A percentile compares a stretch with the other conserved stretches of the same genome.
These are phyloP conservation scores for Coniochaeta sp. DNA, from an alignment of 2,329 filamentous ascomycete species.

Conservation along the genomic window DNA sequence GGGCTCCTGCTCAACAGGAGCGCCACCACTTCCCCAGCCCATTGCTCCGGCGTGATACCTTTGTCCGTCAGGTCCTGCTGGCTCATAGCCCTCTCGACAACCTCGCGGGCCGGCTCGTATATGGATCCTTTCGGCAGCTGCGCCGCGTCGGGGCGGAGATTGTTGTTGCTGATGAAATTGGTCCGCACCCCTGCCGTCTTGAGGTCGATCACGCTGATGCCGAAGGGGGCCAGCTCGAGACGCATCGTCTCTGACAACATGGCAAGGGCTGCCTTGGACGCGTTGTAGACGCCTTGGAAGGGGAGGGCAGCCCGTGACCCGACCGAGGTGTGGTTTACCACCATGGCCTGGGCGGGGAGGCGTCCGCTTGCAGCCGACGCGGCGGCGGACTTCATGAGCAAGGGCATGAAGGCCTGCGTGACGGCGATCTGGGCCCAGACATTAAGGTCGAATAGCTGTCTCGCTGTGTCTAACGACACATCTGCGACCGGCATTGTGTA, in stretches of 20 bases:
- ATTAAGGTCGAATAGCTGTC: conserved; percentile 21
- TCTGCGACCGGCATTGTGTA: conserved; percentile 24
- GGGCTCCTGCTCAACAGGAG: conserved; percentile 10
- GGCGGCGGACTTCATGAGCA: conserved; percentile 18
- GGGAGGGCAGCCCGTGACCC: conserved; percentile 24
- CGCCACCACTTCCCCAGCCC: conserved; percentile 13
- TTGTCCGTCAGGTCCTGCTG: conserved; percentile 7
- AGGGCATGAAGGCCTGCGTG: conserved; percentile 28
- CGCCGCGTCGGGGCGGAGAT: conserved; percentile 5
- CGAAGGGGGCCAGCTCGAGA: conserved; percentile 28
- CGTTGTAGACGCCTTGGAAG: conserved; percentile 31
- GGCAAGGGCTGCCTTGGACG: conserved; percentile 33
- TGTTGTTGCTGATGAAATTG: conserved; percentile 18
- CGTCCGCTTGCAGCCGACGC: not conserved
- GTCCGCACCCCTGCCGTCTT: conserved; percentile 24
- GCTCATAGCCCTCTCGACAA: conserved; percentile 15
- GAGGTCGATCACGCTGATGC: conserved; percentile 23
- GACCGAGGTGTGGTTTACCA: conserved; percentile 27
- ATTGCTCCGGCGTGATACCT: conserved; percentile 11
- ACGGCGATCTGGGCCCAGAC: conserved; percentile 29
- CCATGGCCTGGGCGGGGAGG: conserved; percentile 12
- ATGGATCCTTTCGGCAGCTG: conserved; percentile 17
- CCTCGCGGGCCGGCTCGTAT: conserved; percentile 11
- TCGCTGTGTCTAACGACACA: conserved; percentile 18
- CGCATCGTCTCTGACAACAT: conserved; percentile 30